Evolutionary conservation across 495 filamentous ascomycete species (phyloP), one percentile per base, ranked within the genome.

Genomic region (Aspergillus sclerotiicarbonarius): DNA sequence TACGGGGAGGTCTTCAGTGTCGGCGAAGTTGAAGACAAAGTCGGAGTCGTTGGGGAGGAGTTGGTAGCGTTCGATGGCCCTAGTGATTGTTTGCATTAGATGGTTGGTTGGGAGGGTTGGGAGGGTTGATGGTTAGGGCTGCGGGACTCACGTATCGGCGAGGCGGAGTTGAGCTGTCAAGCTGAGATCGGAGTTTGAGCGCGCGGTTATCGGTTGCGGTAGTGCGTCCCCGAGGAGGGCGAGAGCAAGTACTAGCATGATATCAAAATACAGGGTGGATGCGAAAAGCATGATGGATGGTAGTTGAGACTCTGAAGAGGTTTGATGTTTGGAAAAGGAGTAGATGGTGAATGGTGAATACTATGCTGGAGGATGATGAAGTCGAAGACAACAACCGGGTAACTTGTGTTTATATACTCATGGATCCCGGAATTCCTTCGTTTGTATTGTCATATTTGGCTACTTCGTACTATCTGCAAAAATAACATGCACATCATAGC

Each of bases 21-120:
- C 58, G 20, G 46, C 69, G 66, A 79, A 80, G 64, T 80, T 70
- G 58, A 76, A 82, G 59, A 70, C 31, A 62, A 76, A 80, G 60
- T 71, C 71, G 6, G 60, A 49, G 56, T 76, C 60, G 12, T 65
- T 65, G 15, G 66, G 57, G 30, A 80, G 71, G 16, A 75, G 66
- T 44, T 62, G 32, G 49, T 73, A 71, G 15, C 72, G 71, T 21
- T 80, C 77, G 48, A 72, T 61, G 19, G 64, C 56, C 12, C 63
- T 71, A 31, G 5, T 49, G 2, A 45, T 15, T 39, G 15, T 5
- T 20, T 31, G 2, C 18, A 25, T 58, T 58, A 56, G 45, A 31
- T 54, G 15, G 18, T 37, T 37, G 21, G 18, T 19, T 58, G 33
- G 16, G 18, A 25, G 2, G 25, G 16, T 37, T 37, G 20, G 18